These are phyloP conservation scores for Martiniozyma asiatica DNA, from an alignment of 1,139 yeast genomes.

Conservation along the genomic window DNA sequence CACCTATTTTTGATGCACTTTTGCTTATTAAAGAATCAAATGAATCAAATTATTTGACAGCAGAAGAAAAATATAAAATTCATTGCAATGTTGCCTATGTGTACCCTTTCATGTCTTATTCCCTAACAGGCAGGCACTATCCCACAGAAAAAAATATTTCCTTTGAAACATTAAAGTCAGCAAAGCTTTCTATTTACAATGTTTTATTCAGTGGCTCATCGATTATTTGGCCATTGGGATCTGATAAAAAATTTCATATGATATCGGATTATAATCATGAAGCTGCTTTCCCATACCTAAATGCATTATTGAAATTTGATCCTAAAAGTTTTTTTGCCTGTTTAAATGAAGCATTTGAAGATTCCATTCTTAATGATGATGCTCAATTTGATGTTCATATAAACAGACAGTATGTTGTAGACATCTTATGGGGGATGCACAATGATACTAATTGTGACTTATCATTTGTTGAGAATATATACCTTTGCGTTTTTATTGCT, in stretches of 20 bases:
- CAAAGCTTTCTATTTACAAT: slow-evolving; percentile 38
- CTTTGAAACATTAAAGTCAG: slow-evolving; percentile 20
- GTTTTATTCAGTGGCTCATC: slow-evolving; percentile 43
- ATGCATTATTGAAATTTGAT: slow-evolving; percentile 34
- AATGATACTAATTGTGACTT: slow-evolving; percentile 26
- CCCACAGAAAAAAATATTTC: slow-evolving; percentile 51
- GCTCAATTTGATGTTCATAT: slow-evolving; percentile 25
- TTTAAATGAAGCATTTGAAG: slow-evolving; percentile 72
- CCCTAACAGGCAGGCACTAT: slow-evolving; percentile 66
- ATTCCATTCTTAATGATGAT: slow-evolving; percentile 48
- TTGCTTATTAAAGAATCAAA: slow-evolving; percentile 23
- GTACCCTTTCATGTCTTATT: slow-evolving; percentile 52
- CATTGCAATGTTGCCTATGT: slow-evolving; percentile 25
- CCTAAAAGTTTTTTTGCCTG: slow-evolving; percentile 51
- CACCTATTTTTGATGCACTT: slow-evolving; percentile 55
- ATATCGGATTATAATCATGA: slow-evolving; percentile 21
- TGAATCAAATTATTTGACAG: slow-evolving; percentile 3
- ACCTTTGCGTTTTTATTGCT: slow-evolving; percentile 57
- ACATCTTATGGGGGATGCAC: slow-evolving; percentile 46
- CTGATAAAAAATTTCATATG: slow-evolving; percentile 21
- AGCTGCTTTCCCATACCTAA: slow-evolving; percentile 49
- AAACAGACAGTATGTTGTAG: slow-evolving; percentile 56
- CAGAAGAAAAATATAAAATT: slow-evolving; percentile 4
- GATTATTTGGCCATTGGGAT: slow-evolving; percentile 33
- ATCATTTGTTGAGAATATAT: slow-evolving; percentile 25